Base-by-base conservation (phyloP, 106 monocot genomes). In the Alisma plantagoaquatica region DNA sequence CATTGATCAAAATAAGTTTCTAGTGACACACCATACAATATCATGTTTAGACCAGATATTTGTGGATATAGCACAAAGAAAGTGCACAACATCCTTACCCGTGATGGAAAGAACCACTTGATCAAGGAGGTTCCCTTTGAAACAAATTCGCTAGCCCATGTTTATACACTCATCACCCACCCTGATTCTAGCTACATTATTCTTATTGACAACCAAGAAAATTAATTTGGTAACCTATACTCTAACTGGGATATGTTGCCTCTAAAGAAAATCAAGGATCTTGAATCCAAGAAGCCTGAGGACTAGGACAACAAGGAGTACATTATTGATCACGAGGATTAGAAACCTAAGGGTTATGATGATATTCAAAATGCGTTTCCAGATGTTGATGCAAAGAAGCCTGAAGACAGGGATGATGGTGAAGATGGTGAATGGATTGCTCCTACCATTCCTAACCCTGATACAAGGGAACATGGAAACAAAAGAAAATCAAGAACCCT, bases 401-500 rank as follows among this genome's bases (percentile, higher is more conserved):
- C 82, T 45, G 82, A 83, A 31, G 82, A 83, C 43, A 77, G 82
- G 82, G 82, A 83, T 64, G 82, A 82, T 23, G 82, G 74, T 41
- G 82, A 83, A 71, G 82, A 83, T 74, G 82, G 82, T 56, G 82
- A 77, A 54, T 83, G 82, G 82, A 74, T 77, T 22, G 46, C 73
- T 2, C 77, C 82, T n/a, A 83, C 70, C 19, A 71, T 79, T 42
- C 79, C 79, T 18, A 85, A 85, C 59, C 79, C 79, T 41, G 79
- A 85, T 85, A 85, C 67, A 83, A 77, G 63, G 82, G 82, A 41
- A 66, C 77, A 42, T 83, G 82, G 82, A 83, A 52, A 3, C 76
- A 73, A 44, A 83, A 83, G 80, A 76, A 77, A 77, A 73, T 86
- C 1, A 86, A 79, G 79, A 92, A 86, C 29, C 78, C 86, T 3